Percentiles rank a stretch among this genome's conserved stretches.
Evolutionary conservation across 495 filamentous ascomycete genomes (phyloP).

Genomic region (Niebla homalea): DNA sequence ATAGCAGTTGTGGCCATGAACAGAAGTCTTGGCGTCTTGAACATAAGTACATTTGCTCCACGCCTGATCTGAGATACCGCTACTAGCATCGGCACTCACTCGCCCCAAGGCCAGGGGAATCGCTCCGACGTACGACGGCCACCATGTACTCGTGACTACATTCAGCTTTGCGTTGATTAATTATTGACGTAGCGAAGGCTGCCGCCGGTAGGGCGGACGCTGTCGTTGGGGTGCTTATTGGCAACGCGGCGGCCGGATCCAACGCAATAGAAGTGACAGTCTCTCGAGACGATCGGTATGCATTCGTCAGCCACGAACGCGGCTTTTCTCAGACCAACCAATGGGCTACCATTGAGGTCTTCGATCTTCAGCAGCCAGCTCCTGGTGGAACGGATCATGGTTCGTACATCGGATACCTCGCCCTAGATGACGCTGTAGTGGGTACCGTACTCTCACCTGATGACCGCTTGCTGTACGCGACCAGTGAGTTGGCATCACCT

Average conservation of each 20-base stretch:
- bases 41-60: constrained; percentile 13
- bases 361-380: constrained; percentile 9
- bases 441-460: constrained; percentile 16
- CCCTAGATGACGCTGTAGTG: constrained; percentile 12
- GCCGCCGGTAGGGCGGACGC: constrained; percentile 11
- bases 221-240: constrained; percentile 12
- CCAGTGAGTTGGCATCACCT: constrained; percentile 9
- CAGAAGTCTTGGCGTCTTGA: constrained; percentile 8
- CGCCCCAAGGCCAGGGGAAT: constrained; percentile 4
- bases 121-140: constrained; percentile 12
- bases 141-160: constrained; percentile 9
- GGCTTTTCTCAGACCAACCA: constrained; percentile 6
- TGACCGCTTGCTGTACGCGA: constrained; percentile 14
- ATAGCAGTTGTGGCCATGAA: constrained; percentile 15
- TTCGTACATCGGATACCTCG: constrained; percentile 12
- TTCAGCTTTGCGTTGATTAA: constrained; percentile 7
- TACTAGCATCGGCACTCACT: constrained; percentile 6
- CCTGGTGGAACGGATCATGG: constrained; percentile 9
- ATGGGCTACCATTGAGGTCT: constrained; percentile 13
- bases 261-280: constrained; percentile 17
- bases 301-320: constrained; percentile 18
- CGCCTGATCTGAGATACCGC: constrained; percentile 7
- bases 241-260: constrained; percentile 9
- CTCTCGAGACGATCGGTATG: constrained; percentile 15
- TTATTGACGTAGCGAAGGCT: constrained; percentile 16